Base-by-base conservation (phyloP, 176 grass and related monocot species). In the Bothriochloa decipiens region DNA sequence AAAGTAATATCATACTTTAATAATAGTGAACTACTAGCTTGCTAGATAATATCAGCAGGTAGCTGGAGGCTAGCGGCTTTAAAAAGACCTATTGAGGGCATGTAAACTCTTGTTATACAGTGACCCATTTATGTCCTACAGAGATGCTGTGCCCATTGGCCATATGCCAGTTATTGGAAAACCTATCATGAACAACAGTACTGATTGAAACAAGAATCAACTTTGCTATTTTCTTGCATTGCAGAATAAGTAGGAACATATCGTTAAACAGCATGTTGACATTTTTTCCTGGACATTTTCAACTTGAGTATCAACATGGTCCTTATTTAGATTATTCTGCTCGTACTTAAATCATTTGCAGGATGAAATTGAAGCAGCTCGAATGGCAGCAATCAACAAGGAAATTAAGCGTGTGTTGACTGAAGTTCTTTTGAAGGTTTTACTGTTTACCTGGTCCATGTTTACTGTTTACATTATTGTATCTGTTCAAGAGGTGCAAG, bases 351-450 rank as follows among this genome's bases (percentile, higher is more conserved):
- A 74, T 63, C 57, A 23, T 68, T 68, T 91, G 82, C 86, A 99
- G 96, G 96, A 95, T 86, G 93, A 92, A 85, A 65, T 92, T 14
- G 91, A 94, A 83, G 87, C 67, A 78, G 77, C 86, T 55, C 88
- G 86, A 76, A 76, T 57, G 46, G 85, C 72, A 23, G 89, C 89
- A 83, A 83, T 98, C 58, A 98, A 98, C 89, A 91, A 87, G 64
- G 96, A 98, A 91, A 98, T 98, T 83, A 98, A 98, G 74, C 93
- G 91, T 39, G 88, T 98, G 10, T 87, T 98, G 76, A 98, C 96
- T 79, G 96, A 98, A 92, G 93, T 98, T 71, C 87, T 98, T 82
- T 76, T 98, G 68, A 93, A 98, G 92, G 96, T 98, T 71, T 46
- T 83, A 26, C 85, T 85, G 36, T 73, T 67, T 42, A 57, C 53